Evolutionary conservation across 768 basidiomycete genomes (phyloP).

Genomic region (Cubamyces lactineus): DNA sequence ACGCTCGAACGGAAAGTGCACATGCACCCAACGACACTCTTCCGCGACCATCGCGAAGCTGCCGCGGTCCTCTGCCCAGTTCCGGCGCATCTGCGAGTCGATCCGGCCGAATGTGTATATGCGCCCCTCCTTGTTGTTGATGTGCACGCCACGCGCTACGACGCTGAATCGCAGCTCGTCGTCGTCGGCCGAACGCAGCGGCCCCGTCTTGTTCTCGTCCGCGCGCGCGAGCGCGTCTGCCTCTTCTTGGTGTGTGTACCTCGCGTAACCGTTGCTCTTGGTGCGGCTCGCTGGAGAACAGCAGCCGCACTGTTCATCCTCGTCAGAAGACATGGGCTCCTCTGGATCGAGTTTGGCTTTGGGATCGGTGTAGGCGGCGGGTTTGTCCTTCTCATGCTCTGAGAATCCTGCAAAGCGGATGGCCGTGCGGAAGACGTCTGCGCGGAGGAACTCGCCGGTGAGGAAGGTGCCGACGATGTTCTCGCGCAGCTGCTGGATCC

Average conservation of each 20-base stretch:
- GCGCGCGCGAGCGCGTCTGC: not conserved
- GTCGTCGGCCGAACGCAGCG: conserved; percentile 16
- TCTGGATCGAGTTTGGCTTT: conserved; percentile 7
- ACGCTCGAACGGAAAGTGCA: conserved; percentile 32
- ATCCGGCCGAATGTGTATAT: conserved; percentile 46
- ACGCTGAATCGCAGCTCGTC: conserved; percentile 40
- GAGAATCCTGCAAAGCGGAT: conserved; percentile 35
- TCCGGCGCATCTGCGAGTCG: conserved; percentile 43
- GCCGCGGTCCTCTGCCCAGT: conserved; percentile 42
- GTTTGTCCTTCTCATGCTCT: conserved; percentile 16
- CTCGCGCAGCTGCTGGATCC: conserved; percentile 40
- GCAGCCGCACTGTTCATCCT: not conserved
- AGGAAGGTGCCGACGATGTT: conserved; percentile 44
- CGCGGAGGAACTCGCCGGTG: conserved; percentile 43
- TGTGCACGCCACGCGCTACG: conserved; percentile 40
- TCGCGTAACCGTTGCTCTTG: conserved; percentile 9
- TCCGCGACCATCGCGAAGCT: conserved; percentile 44
- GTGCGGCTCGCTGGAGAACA: not conserved
- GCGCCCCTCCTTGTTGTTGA: conserved; percentile 39
- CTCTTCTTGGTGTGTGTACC: conserved; percentile 4
- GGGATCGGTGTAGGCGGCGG: conserved; percentile 13
- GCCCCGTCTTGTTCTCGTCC: conserved; percentile 10
- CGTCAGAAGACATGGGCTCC: not conserved
- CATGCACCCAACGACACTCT: conserved; percentile 42
- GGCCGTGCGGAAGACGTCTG: conserved; percentile 42